Base-by-base conservation (phyloP, 1,284 basidiomycete genomes). In the Taiwanofungus camphoratus region DNA sequence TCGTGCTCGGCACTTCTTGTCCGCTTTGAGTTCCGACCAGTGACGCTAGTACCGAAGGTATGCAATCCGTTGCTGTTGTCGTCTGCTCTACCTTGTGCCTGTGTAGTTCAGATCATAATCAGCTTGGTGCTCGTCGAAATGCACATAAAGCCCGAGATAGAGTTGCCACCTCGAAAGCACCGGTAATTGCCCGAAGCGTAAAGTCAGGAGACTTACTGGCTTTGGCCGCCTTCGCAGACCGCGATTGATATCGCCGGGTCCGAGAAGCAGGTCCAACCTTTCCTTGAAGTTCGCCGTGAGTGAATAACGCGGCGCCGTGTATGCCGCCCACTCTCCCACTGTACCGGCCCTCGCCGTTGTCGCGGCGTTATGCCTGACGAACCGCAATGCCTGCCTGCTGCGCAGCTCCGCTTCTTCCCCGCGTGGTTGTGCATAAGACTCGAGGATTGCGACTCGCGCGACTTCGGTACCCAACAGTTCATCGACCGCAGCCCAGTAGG, bases 271-370 rank as follows among this genome's bases (percentile, higher is more conserved):
- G 41, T 59, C 55, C 39, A 57, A 33, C 24, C 51, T 44, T 26
- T 48, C 49, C 44, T 57, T 57, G 46, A 57, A 53, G 42, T 51
- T 47, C 26, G 51, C 52, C 34, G 51, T 49, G 39, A 52, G 52
- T 19, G 55, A 56, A 44, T 46, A 59, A 3, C 48, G 46, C n/a
- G 52, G 44, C 27, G 42, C 36, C 13, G 52, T 51, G 44, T 47
- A 50, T 8, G 44, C 30, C 22, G 6, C 36, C 43, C 44, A 37
- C 35, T 41, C 18, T 22, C 31, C 15, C 44, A 42, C 22, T 39
- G 39, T 5, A 33, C 41, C 36, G 46, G 49, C 8, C 50, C 48
- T 31, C 22, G 15, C 21, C 12, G 29, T n/a, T 7, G 15, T 8
- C 35, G 16, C 29, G 29, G 20, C 7, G 5, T 36, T 22, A 3